Percentiles rank a stretch among this genome's conserved stretches.
Evolutionary conservation across 257 asterid species (phyloP).

Genomic region (Salvia rosmarinus): DNA sequence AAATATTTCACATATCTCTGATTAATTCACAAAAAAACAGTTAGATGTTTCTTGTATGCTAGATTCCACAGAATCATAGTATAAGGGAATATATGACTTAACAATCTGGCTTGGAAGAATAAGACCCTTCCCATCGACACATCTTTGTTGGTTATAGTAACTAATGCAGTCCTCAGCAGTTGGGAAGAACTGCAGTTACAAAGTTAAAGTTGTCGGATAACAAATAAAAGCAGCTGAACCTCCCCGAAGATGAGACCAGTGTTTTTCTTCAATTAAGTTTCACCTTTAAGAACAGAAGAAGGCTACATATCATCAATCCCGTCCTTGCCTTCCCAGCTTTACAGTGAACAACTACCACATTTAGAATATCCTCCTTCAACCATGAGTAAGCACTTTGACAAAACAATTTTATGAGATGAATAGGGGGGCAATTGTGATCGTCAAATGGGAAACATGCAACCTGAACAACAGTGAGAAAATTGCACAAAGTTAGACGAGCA

Average conservation of each 20-base stretch:
- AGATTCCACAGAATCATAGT: conserved; percentile 24
- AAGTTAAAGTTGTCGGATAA: conserved; percentile 33
- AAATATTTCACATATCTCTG: conserved; percentile 95
- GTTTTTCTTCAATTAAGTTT: conserved; percentile 32
- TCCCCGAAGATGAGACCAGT: conserved; percentile 26
- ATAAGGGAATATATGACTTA: conserved; percentile 46
- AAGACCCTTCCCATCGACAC: conserved; percentile 93
- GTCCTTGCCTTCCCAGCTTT: conserved; percentile 99
- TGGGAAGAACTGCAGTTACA: conserved; percentile 78
- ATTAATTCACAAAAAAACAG: conserved; percentile 32
- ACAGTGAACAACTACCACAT: conserved; percentile 98
- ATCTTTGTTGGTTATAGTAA: conserved; percentile 89
- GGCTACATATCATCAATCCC: conserved; percentile 96
- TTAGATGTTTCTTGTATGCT: conserved; percentile 34
- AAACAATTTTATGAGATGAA: conserved; percentile 79
- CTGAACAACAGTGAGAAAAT: conserved; percentile 51
- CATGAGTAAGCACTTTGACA: conserved; percentile 98
- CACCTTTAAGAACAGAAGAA: conserved; percentile 93
- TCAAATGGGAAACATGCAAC: conserved; percentile 98
- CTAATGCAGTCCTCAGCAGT: conserved; percentile 92
- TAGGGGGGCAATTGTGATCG: conserved; percentile 97
- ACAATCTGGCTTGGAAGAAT: conserved; percentile 97
- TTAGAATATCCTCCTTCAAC: conserved; percentile 89
- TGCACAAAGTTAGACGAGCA: conserved; percentile 18
- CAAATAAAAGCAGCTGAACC: conserved; percentile 29